Evolutionary conservation across 1,284 basidiomycete species (phyloP), one percentile per base, ranked within the genome.

Genomic region (Mycena citricolor): DNA sequence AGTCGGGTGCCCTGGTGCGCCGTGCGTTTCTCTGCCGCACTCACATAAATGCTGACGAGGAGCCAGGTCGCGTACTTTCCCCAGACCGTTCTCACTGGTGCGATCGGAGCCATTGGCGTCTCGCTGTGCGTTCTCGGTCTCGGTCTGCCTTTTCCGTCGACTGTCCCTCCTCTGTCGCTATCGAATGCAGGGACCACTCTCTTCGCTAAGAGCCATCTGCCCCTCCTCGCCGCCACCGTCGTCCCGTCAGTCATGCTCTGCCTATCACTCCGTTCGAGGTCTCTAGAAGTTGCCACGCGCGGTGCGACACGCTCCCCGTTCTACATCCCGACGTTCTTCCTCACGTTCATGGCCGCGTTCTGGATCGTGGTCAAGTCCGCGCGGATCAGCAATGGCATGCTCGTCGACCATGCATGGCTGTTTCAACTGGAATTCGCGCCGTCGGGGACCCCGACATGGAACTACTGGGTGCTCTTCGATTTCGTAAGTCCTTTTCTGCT

Each of bases 391-490:
- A 24, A 41, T 26, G 44, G 52, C 10, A 20, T 13, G 8, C 49
- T 57, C 4, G 33, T 49, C 23, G 23, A 16, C 1, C 25, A 37
- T 4, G 57, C 56, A 1, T 59, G 56, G 56, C 41, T 59, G 1
- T 59, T 59, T 31, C 39, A 42, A 2, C 50, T 59, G n/a, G 46
- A 55, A 17, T 23, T 31, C 8, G 4, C 29, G 45, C 14, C 47
- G 49, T 14, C 31, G 12, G 17, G 33, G 2, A 21, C 16, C 4
- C 32, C 42, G 8, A 39, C 46, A 8, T 60, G 58, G 58, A 57
- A 55, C 26, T 60, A 60, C 23, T 60, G 58, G 58, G 28, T 47
- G 8, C 32, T 51, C 14, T 60, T 57, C 23, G 47, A 60, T 29
- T 60, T 60, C 34, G 44, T 47, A 13, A 40, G 44, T 24, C 17